phyloP scores from a whole-genome alignment of 805 yeast genomes.

The Yamadazyma insecticola region DNA sequence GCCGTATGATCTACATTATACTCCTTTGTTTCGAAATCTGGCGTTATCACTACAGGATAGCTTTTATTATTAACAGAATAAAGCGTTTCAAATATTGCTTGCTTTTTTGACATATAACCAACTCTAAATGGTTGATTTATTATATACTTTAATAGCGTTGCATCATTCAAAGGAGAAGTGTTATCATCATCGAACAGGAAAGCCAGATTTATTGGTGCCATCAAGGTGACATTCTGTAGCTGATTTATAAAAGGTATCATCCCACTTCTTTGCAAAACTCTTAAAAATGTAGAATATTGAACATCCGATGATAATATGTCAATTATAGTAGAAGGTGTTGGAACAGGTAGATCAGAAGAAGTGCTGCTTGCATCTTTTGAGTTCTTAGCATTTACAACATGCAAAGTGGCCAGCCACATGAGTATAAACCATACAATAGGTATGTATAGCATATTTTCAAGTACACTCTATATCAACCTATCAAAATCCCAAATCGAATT shows the following conservation, averaged over 20 bases:
- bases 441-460: too few species aligned
- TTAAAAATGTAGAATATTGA: conserved; percentile 61
- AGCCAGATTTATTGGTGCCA: conserved; percentile 81
- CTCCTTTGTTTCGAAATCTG: conserved; percentile 21
- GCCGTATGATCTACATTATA: conserved; percentile 40
- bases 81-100: conserved; percentile 27
- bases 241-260: conserved; percentile 58
- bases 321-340: conserved; percentile 46
- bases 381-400: too few species aligned
- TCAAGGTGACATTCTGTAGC: conserved; percentile 59
- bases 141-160: conserved; percentile 23
- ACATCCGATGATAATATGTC: conserved; percentile 67
- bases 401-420: too few species aligned
- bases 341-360: conserved; percentile 9
- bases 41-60: conserved; percentile 21
- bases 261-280: conserved; percentile 57
- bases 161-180: conserved; percentile 1
- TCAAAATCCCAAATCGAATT: too few species aligned
- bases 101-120: conserved; percentile 20
- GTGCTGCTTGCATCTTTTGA: not conserved
- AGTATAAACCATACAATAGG: too few species aligned
- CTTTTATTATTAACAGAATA: conserved; percentile 13
- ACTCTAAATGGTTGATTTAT: conserved; percentile 29
- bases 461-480: too few species aligned
- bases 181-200: conserved; percentile 35